Base-by-base conservation (phyloP, 2,329 filamentous ascomycete genomes). In the Diplocarpon rosae region DNA sequence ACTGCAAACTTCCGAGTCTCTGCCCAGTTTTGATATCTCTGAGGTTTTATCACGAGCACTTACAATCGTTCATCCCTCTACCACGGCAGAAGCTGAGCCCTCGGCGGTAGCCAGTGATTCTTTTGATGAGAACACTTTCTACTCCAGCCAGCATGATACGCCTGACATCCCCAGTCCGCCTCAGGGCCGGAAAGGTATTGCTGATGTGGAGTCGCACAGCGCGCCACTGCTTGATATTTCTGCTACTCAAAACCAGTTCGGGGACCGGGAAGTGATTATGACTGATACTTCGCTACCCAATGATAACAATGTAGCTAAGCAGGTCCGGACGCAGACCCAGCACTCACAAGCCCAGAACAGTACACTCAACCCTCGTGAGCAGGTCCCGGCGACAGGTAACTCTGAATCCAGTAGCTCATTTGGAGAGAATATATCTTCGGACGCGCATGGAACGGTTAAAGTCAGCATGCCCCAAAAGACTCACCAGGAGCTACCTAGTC, bases 101-200 rank as follows among this genome's bases (percentile, higher is more conserved):
- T 71, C 65, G 55, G 57, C 65, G 64, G 78, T 78, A 63, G 73
- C 75, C 60, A 84, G 73, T 73, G 85, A 90, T 64, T 92, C 86
- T 30, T 85, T 88, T 67, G 88, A 95, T 66, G 83, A 93, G 63
- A 88, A 93, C 61, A 92, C 88, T 33, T 94, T 94, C 65, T 95
- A 96, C 70, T 95, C 90, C 54, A 95, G 89, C 66, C 85, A 83
- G 68, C 82, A 89, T 69, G 85, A 89, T 63, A 94, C 88, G 52
- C 76, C 76, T 48, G 71, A 76, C 45, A 72, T 70, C 27, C 68
- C 66, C 39, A 65, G 68, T 47, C 67, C 68, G 32, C 52, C 56
- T 33, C 48, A 51, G 39, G 50, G 46, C 40, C 53, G 51, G 41
- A 57, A 53, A 52, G 56, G 53, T 33, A 39, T 48, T 41, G 46